Evolutionary conservation across 768 basidiomycete genomes (phyloP), one percentile per base, ranked within the genome.

Genomic region (Leucocoprinus sp.): DNA sequence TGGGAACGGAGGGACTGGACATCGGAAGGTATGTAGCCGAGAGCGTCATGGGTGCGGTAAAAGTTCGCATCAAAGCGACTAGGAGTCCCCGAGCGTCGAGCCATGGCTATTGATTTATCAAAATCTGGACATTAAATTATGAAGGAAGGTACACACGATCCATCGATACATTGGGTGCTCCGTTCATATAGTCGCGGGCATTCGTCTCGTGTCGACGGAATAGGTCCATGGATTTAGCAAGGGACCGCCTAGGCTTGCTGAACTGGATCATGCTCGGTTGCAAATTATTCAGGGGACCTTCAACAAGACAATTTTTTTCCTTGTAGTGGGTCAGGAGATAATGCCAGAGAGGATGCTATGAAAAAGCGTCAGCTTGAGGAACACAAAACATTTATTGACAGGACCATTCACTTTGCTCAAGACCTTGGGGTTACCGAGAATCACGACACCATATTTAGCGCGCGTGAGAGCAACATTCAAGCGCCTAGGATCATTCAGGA

Each of bases 241-340:
- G 76, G 4, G 91, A 78, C 43, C 92, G 84, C 47, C 92, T 80
- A 24, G 96, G 96, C 66, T 96, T 93, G 75, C 90, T 93, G 72
- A 99, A 97, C 61, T 98, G 96, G 50, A 99, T 99, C 93, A 99
- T 95, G 66, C 92, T 95, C 5, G 91, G 74, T 61, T 98, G 96
- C 27, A 99, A 70, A 65, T 99, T 98, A 64, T 80, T 97, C 37
- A 99, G 71, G 2, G 96, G 91, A 1, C 96, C 96, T 60, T 99
- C 96, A 22, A 99, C 96, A 43, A 99, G 81, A 55, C 80, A 84
- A 43, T 70, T 78, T 63, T 86, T 90, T 68, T 98, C 96, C 69
- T 98, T 98, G 78, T 95, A 99, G 60, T 99, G 96, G 1, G 93
- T 97, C 48, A 99, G 74, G 38, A 99, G 81, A 64, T 93, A 93